A percentile compares a stretch with the other conserved stretches of the same genome.
Evolutionary conservation across 2,329 filamentous ascomycete genomes (phyloP).

Genomic region (Chaetothyriales sp.): DNA sequence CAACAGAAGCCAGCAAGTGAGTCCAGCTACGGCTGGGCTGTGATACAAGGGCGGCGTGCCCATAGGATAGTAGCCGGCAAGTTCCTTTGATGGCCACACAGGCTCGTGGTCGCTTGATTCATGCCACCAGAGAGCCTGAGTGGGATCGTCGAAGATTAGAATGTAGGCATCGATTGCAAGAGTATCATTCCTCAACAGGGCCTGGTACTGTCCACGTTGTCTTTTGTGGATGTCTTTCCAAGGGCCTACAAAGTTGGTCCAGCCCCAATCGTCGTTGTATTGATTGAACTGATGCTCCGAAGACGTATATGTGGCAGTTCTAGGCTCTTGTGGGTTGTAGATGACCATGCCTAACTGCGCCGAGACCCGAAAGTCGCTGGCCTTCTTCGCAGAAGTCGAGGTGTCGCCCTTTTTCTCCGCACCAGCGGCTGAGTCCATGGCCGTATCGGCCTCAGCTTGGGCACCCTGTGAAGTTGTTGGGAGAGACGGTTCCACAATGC

Average conservation of each 20-base stretch:
- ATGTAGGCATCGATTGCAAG: conserved; percentile 48
- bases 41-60: conserved; percentile 31
- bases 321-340: conserved; percentile 49
- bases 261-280: conserved; percentile 46
- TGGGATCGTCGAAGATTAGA: conserved; percentile 44
- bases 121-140: conserved; percentile 47
- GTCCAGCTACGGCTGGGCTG: conserved; percentile 36
- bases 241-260: conserved; percentile 46
- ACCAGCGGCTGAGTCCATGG: conserved; percentile 1
- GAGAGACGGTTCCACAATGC: background rate
- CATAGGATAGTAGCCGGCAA: conserved; percentile 42
- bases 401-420: background rate
- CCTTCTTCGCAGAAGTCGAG: background rate
- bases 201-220: conserved; percentile 41
- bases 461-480: background rate
- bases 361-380: conserved; percentile 33
- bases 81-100: conserved; percentile 39
- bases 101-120: conserved; percentile 35
- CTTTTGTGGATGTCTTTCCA: conserved; percentile 44
- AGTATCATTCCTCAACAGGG: conserved; percentile 45
- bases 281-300: conserved; percentile 46
- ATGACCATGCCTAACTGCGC: conserved; percentile 47
- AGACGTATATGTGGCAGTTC: conserved; percentile 40
- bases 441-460: background rate
- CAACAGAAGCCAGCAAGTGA: conserved; percentile 45